phyloP scores from a whole-genome alignment of 768 basidiomycete genomes.

The Calocybe gangraenosa region DNA sequence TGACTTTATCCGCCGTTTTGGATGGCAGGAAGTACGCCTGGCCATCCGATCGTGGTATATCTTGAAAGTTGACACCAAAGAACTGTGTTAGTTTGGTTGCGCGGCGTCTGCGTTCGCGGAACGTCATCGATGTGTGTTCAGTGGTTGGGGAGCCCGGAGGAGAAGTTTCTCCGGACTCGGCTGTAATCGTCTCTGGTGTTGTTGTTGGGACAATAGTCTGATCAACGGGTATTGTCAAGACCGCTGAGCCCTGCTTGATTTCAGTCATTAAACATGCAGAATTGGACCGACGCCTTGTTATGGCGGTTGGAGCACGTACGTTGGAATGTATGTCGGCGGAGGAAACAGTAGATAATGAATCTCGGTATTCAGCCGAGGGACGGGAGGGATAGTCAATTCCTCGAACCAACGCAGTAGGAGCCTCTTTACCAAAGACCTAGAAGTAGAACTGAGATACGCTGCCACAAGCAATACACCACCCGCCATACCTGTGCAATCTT shows the following conservation, averaged over 20 bases:
- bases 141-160: background rate
- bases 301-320: slow-evolving; percentile 2
- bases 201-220: background rate
- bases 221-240: background rate
- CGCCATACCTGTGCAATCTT: slow-evolving; percentile 48
- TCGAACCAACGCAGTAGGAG: slow-evolving; percentile 36
- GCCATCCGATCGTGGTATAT: slow-evolving; percentile 29
- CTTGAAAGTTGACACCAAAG: slow-evolving; percentile 50
- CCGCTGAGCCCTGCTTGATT: background rate
- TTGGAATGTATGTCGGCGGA: slow-evolving; percentile 1
- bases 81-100: slow-evolving; percentile 54
- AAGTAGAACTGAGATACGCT: background rate
- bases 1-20: background rate
- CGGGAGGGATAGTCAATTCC: background rate
- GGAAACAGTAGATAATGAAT: slow-evolving; percentile 8
- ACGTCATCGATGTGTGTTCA: background rate
- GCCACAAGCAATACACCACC: background rate
- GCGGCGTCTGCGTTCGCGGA: slow-evolving; percentile 28
- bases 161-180: slow-evolving; percentile 1
- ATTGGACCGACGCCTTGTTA: slow-evolving; percentile 11
- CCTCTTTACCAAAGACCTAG: slow-evolving; percentile 49
- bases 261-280: slow-evolving; percentile 5
- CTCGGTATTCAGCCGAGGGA: slow-evolving; percentile 3
- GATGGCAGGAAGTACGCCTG: slow-evolving; percentile 3
- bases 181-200: background rate